Evolutionary conservation across 306 rosid genomes (phyloP).

Genomic region (Pterocarpus santalinus): DNA sequence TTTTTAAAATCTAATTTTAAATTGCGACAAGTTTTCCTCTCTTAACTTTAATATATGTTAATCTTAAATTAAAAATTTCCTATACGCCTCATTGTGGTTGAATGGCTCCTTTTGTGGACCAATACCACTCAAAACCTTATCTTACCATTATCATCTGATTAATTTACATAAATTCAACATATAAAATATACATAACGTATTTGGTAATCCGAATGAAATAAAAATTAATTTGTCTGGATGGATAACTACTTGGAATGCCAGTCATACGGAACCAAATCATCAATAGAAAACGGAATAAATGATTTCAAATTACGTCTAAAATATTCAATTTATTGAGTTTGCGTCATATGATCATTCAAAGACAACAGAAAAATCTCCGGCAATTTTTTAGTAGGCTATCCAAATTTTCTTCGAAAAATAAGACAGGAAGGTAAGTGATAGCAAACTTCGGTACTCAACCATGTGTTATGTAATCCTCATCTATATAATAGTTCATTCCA

Average conservation of each 20-base stretch:
- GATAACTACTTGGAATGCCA: slow-evolving; percentile 11
- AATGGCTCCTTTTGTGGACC: slow-evolving; percentile 38
- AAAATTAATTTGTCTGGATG: not conserved
- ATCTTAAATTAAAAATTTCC: not conserved
- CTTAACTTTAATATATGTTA: not conserved
- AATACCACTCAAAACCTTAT: slow-evolving; percentile 46
- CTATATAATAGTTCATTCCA: not conserved
- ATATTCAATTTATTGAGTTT: slow-evolving; percentile 40
- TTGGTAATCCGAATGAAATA: slow-evolving; percentile 19
- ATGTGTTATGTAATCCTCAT: not conserved
- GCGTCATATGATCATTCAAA: slow-evolving; percentile 46
- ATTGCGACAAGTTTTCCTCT: not conserved
- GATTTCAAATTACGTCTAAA: slow-evolving; percentile 24
- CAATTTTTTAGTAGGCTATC: not conserved
- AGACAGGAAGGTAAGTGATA: not conserved
- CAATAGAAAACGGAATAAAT: slow-evolving; percentile 31
- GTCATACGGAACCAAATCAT: slow-evolving; percentile 35
- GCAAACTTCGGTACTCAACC: not conserved
- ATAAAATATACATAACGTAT: slow-evolving; percentile 27
- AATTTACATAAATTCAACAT: slow-evolving; percentile 27
- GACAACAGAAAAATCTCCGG: slow-evolving; percentile 14
- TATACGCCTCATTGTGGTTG: slow-evolving; percentile 3
- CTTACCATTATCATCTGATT: slow-evolving; percentile 42
- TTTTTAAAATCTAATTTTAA: too few relatives aligned
- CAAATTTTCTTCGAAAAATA: slow-evolving; percentile 23